phyloP scores from a whole-genome alignment of 2,329 filamentous ascomycete species.

The Botrytis sinoallii region DNA sequence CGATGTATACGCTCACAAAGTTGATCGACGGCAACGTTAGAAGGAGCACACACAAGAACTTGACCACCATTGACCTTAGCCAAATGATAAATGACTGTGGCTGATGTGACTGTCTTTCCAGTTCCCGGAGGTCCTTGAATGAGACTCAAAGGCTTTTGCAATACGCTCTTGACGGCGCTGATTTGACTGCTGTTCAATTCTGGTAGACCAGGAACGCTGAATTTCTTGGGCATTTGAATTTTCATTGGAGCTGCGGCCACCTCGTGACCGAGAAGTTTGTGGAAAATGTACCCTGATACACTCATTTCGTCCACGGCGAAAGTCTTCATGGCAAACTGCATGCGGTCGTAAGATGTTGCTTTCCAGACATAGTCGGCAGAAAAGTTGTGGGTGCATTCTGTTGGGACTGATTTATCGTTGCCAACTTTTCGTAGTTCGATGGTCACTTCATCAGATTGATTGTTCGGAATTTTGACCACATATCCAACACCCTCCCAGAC shows the following conservation, averaged over 20 bases:
- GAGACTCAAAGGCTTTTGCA: slow-evolving; percentile 89
- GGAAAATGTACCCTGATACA: slow-evolving; percentile 97
- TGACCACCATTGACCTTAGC: slow-evolving; percentile 93
- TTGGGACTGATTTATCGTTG: slow-evolving; percentile 93
- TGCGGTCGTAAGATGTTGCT: slow-evolving; percentile 96
- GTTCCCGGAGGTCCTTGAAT: slow-evolving; percentile 97
- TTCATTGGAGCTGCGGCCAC: slow-evolving; percentile 95
- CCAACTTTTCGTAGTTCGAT: slow-evolving; percentile 91
- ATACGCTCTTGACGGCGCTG: slow-evolving; percentile 89
- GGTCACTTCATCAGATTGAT: slow-evolving; percentile 95
- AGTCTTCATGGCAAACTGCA: slow-evolving; percentile 99
- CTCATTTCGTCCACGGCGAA: slow-evolving; percentile 98
- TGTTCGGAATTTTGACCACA: slow-evolving; percentile 99
- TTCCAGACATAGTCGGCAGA: slow-evolving; percentile 99
- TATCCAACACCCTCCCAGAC: slow-evolving; percentile 98
- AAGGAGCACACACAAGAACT: slow-evolving; percentile 93
- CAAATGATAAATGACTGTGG: slow-evolving; percentile 96
- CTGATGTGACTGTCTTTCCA: slow-evolving; percentile 97
- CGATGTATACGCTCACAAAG: slow-evolving; percentile 94
- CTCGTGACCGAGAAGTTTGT: slow-evolving; percentile 91
- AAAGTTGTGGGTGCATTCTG: slow-evolving; percentile 95
- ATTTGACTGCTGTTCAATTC: slow-evolving; percentile 96
- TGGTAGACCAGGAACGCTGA: slow-evolving; percentile 88
- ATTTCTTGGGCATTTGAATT: slow-evolving; percentile 92
- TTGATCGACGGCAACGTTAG: slow-evolving; percentile 97